These are phyloP conservation scores for Podospora sp. DNA, from an alignment of 495 filamentous ascomycete genomes.

Conservation along the genomic window DNA sequence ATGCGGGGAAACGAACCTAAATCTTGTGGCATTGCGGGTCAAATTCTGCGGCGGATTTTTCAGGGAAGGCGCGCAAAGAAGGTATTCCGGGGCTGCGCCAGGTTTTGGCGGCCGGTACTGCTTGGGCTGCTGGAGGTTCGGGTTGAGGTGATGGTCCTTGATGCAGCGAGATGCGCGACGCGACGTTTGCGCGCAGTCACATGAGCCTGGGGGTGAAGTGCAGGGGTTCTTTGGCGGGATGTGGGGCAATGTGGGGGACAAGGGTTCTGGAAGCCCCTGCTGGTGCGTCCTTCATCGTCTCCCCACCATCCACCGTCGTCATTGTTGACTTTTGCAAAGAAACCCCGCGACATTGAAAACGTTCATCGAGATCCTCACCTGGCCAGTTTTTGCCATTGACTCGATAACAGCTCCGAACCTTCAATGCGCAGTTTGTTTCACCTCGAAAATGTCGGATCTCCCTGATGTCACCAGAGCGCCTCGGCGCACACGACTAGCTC, in stretches of 20 bases:
- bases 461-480: slow-evolving; percentile 17
- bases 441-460: slow-evolving; percentile 14
- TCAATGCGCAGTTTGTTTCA: neutral
- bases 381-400: neutral
- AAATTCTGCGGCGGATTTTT: neutral
- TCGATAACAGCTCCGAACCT: neutral
- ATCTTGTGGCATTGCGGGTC: slow-evolving; percentile 27
- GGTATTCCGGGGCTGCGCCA: neutral
- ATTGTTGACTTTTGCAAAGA: neutral
- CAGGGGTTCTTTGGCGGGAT: neutral
- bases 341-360: neutral
- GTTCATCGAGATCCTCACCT: neutral
- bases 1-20: slow-evolving; percentile 22
- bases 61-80: neutral
- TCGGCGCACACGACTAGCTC: slow-evolving; percentile 18
- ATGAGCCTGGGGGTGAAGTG: slow-evolving; percentile 15
- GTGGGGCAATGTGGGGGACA: neutral
- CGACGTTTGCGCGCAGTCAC: slow-evolving; percentile 33
- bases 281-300: neutral
- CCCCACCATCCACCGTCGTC: neutral
- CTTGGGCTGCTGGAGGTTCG: neutral
- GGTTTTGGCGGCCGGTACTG: neutral
- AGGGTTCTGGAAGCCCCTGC: neutral
- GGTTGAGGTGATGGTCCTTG: neutral
- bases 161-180: slow-evolving; percentile 14